These are phyloP conservation scores for Hortaea werneckii DNA, from an alignment of 2,329 filamentous ascomycete genomes.

Conservation along the genomic window DNA sequence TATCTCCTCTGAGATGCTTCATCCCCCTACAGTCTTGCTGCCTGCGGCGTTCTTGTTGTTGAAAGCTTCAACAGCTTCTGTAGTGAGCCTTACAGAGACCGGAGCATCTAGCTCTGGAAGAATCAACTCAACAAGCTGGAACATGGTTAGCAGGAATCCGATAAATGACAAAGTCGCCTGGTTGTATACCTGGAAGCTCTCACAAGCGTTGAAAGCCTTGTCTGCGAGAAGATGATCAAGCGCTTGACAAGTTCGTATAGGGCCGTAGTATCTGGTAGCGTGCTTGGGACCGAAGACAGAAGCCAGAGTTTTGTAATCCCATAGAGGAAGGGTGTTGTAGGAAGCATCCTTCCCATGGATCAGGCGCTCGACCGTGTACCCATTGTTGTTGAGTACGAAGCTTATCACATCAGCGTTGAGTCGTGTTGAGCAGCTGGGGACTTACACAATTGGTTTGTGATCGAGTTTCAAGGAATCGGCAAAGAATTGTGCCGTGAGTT, in stretches of 20 bases:
- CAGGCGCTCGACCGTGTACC: constrained; percentile 49
- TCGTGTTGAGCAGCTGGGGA: constrained; percentile 39
- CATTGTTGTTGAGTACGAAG: constrained; percentile 49
- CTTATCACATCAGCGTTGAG: constrained; percentile 39
- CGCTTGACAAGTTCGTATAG: neutral
- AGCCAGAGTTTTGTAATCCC: constrained; percentile 7
- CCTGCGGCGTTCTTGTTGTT: no score
- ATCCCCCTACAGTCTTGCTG: no score
- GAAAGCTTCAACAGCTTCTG: no score
- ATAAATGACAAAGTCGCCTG: no score
- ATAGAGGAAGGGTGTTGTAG: constrained; percentile 39
- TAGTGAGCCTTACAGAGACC: no score
- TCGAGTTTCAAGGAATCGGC: constrained; percentile 70
- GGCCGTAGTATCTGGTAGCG: constrained; percentile 7
- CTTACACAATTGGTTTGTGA: constrained; percentile 40
- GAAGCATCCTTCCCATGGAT: constrained; percentile 45
- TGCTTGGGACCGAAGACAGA: constrained; percentile 5
- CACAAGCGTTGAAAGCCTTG: no score
- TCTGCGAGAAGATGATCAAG: no score
- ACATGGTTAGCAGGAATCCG: no score
- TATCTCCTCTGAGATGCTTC: no score
- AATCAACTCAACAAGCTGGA: no score
- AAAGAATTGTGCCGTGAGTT: constrained; percentile 58
- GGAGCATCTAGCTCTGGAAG: no score
- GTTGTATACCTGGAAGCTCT: no score